Evolutionary conservation across 2,329 filamentous ascomycete genomes (phyloP).

Genomic region (Apiospora arundinis): DNA sequence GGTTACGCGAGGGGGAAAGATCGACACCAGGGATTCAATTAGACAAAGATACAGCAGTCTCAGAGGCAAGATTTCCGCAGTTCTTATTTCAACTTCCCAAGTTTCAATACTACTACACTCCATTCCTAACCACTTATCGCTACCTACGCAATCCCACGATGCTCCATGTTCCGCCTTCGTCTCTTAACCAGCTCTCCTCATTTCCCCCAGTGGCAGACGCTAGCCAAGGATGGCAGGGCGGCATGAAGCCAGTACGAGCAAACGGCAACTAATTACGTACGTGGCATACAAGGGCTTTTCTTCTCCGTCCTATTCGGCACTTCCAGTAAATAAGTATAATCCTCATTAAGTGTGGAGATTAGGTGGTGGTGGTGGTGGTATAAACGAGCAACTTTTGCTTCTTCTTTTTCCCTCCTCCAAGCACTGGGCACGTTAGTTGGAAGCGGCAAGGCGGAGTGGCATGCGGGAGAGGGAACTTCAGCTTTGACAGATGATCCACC

Average conservation of each 20-base stretch:
- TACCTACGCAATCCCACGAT: background rate
- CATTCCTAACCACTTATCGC: background rate
- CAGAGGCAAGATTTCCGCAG: background rate
- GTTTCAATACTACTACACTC: background rate
- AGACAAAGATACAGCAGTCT: background rate
- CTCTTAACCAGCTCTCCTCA: background rate
- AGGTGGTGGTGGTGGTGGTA: too few species aligned
- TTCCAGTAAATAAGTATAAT: background rate
- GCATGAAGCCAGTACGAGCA: background rate
- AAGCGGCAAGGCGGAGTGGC: background rate
- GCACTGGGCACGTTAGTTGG: background rate
- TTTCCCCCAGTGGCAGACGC: background rate
- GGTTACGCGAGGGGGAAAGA: background rate
- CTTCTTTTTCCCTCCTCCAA: background rate
- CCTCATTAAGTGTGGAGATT: background rate
- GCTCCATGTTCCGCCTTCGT: background rate
- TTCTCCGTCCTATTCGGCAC: background rate
- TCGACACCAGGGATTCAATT: background rate
- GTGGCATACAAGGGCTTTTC: background rate
- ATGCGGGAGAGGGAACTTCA: background rate
- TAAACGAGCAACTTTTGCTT: background rate
- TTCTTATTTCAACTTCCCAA: background rate
- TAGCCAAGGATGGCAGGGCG: background rate
- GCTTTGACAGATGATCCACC: background rate
- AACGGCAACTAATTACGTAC: background rate